phyloP scores from a whole-genome alignment of 106 monocot genomes.

The Dioscorea zingiberensis region DNA sequence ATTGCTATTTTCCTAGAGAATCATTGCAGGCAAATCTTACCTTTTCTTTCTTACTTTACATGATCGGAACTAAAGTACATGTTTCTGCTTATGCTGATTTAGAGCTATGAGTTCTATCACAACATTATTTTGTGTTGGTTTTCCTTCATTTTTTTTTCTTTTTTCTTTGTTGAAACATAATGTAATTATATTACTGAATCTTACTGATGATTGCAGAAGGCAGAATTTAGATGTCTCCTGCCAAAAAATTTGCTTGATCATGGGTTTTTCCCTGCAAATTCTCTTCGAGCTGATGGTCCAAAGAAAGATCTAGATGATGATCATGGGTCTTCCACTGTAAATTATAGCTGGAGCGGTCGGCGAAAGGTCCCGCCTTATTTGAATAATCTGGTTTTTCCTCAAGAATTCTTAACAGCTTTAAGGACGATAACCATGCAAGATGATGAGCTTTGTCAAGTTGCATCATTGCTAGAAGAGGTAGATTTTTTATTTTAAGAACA shows the following conservation, averaged over 20 bases:
- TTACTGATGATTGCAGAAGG: constrained; percentile 51
- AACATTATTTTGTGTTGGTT: too few relatives aligned
- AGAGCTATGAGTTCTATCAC: too few relatives aligned
- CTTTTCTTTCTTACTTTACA: too few relatives aligned
- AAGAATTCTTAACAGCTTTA: constrained; percentile 63
- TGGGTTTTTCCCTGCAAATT: constrained; percentile 49
- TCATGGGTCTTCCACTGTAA: constrained; percentile 1
- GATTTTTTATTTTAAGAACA: not conserved
- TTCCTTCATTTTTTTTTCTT: too few relatives aligned
- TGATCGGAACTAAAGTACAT: too few relatives aligned
- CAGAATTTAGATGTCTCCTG: constrained; percentile 85
- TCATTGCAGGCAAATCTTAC: too few relatives aligned
- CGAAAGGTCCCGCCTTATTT: constrained; percentile 78
- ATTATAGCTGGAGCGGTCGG: constrained; percentile 92
- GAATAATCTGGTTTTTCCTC: constrained; percentile 73
- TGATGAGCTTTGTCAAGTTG: constrained; percentile 49
- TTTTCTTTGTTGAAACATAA: too few relatives aligned
- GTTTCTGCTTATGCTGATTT: too few relatives aligned
- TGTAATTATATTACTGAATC: not conserved
- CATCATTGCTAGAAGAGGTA: constrained; percentile 63
- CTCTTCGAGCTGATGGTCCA: not conserved
- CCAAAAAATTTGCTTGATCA: constrained; percentile 59
- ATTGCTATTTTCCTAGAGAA: too few relatives aligned
- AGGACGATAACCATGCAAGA: constrained; percentile 74
- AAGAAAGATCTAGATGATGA: not conserved